Evolutionary conservation across 1,284 basidiomycete genomes (phyloP).

Genomic region (Apiotrichum gamsii): DNA sequence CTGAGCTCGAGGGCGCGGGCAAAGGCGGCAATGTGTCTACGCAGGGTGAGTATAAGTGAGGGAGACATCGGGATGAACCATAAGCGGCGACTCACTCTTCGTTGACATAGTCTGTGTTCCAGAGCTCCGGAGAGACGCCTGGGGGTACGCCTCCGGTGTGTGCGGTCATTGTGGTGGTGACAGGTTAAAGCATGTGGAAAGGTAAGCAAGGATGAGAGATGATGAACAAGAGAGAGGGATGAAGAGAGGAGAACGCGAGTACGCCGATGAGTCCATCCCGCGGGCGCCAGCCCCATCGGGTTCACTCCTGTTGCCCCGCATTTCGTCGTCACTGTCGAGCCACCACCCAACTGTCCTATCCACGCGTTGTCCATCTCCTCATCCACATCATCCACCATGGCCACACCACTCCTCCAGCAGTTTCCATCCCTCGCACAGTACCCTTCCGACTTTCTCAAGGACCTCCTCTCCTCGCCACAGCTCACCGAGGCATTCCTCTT

Average conservation of each 20-base stretch:
- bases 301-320: too few species aligned
- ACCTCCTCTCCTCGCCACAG: slow-evolving; percentile 67
- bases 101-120: slow-evolving; percentile 59
- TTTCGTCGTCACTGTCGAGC: too few species aligned
- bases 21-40: slow-evolving; percentile 44
- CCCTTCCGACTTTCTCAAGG: slow-evolving; percentile 58
- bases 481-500: slow-evolving; percentile 85
- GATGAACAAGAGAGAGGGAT: too few species aligned
- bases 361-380: too few species aligned
- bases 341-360: too few species aligned
- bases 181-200: not conserved
- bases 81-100: slow-evolving; percentile 56
- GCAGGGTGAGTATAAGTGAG: not conserved
- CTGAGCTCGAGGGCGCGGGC: slow-evolving; percentile 38
- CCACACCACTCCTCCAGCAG: slow-evolving; percentile 42
- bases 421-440: slow-evolving; percentile 42
- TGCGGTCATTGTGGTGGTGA: not conserved
- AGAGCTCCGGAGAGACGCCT: slow-evolving; percentile 24
- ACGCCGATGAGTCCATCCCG: too few species aligned
- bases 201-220: not conserved
- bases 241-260: too few species aligned
- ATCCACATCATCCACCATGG: slow-evolving; percentile 23
- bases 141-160: slow-evolving; percentile 3
- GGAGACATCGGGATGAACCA: too few species aligned
- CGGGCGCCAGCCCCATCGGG: too few species aligned